phyloP scores from a whole-genome alignment of 1,284 basidiomycete genomes.

The Marasmius sp. region DNA sequence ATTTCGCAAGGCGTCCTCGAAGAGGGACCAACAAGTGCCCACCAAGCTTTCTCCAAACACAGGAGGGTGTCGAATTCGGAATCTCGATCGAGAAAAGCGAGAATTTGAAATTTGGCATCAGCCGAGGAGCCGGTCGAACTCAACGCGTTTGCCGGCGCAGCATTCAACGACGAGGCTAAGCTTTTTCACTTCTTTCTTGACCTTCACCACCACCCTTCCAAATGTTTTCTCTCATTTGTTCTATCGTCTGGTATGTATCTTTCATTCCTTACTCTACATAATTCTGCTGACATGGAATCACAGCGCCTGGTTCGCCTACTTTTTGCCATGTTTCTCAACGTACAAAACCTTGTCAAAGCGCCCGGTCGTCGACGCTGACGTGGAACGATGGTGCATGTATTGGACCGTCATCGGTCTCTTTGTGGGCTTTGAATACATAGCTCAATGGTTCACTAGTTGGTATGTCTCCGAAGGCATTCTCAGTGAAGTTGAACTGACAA shows the following conservation, averaged over 20 bases:
- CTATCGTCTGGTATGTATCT: constrained; percentile 2
- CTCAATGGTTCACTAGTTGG: constrained; percentile 74
- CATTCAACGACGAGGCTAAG: not conserved
- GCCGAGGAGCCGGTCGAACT: too few relatives aligned
- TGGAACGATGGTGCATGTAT: constrained; percentile 59
- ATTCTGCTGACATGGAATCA: not conserved
- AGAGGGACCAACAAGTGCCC: too few relatives aligned
- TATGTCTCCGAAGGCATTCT: constrained; percentile 31
- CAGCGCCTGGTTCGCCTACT: constrained; percentile 71
- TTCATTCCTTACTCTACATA: not conserved
- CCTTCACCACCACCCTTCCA: not conserved
- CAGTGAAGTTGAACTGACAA: not conserved
- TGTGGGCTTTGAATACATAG: constrained; percentile 66
- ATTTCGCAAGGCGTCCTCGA: too few relatives aligned
- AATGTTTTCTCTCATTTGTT: constrained; percentile 14
- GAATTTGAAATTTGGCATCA: too few relatives aligned
- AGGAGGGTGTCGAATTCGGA: too few relatives aligned
- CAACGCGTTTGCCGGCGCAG: not conserved
- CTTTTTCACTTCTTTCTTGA: not conserved
- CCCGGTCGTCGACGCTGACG: constrained; percentile 55
- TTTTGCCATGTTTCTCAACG: constrained; percentile 61
- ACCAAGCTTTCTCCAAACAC: too few relatives aligned
- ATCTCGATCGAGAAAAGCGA: too few relatives aligned
- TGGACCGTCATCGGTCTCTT: constrained; percentile 61
- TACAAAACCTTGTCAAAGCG: constrained; percentile 66